phyloP scores from a whole-genome alignment of 2,329 filamentous ascomycete species.

The Xylaria sp. region DNA sequence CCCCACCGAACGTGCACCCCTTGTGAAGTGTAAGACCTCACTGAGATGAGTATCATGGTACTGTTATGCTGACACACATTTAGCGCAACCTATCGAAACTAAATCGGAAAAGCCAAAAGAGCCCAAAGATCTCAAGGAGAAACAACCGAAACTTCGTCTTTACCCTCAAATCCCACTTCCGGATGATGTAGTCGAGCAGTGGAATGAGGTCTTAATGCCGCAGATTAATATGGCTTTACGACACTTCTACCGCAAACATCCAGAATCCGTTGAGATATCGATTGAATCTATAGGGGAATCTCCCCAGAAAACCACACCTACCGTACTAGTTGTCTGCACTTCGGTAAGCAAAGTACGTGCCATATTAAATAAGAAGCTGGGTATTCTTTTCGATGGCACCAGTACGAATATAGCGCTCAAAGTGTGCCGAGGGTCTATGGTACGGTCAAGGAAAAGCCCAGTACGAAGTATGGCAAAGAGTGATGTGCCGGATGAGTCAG shows the following conservation, averaged over 20 bases:
- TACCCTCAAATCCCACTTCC: constrained; percentile 65
- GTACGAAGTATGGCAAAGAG: constrained; percentile 49
- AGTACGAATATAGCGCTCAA: constrained; percentile 68
- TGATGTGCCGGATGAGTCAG: constrained; percentile 35
- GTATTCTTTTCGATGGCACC: constrained; percentile 64
- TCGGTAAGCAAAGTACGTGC: constrained; percentile 75
- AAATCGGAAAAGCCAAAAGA: constrained; percentile 29
- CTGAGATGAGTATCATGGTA: constrained; percentile 3
- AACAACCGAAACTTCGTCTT: constrained; percentile 55
- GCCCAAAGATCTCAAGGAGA: constrained; percentile 25
- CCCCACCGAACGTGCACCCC: constrained; percentile 16
- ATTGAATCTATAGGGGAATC: constrained; percentile 76
- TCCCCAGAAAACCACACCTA: constrained; percentile 69
- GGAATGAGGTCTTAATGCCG: constrained; percentile 74
- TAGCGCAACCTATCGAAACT: constrained; percentile 25
- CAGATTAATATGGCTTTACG: constrained; percentile 74
- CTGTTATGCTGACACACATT: constrained; percentile 22
- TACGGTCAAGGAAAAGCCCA: constrained; percentile 60
- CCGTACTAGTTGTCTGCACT: constrained; percentile 77
- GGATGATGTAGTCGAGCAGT: constrained; percentile 69
- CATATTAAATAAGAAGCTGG: constrained; percentile 72
- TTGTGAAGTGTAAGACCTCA: constrained; percentile 24
- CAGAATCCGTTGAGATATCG: constrained; percentile 79
- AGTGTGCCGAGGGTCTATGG: constrained; percentile 72
- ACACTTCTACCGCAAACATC: constrained; percentile 73